Conservation (phyloP, 2,329 filamentous ascomycete species). For the Claviceps paspali region DNA sequence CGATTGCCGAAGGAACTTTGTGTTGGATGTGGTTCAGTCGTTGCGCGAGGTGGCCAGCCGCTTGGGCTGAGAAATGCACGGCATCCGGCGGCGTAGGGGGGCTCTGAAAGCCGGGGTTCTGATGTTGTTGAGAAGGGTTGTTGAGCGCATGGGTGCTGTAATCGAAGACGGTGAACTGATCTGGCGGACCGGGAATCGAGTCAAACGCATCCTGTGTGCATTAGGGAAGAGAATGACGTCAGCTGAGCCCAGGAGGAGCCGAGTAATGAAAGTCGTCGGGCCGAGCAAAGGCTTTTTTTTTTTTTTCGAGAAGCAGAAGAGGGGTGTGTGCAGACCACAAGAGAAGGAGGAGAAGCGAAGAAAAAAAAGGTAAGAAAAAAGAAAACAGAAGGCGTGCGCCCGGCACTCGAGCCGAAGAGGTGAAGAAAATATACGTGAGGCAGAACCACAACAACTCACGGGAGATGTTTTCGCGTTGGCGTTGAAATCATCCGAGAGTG, state of each 20-base stretch:
- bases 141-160: slow-evolving; percentile 13
- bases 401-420: too few relatives aligned
- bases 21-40: slow-evolving; percentile 13
- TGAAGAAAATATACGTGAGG: too few relatives aligned
- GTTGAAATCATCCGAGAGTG: slow-evolving; percentile 6
- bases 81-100: slow-evolving; percentile 38
- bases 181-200: slow-evolving; percentile 25
- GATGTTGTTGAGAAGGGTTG: slow-evolving; percentile 10
- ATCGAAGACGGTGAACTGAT: slow-evolving; percentile 34
- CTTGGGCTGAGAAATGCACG: slow-evolving; percentile 13
- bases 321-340: not conserved
- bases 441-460: too few relatives aligned
- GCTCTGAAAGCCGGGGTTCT: slow-evolving; percentile 20
- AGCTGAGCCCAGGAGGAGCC: too few relatives aligned
- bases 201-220: slow-evolving; percentile 34
- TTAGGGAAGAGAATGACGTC: not conserved
- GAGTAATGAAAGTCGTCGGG: too few relatives aligned
- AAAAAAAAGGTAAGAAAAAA: not conserved
- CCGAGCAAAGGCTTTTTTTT: too few relatives aligned
- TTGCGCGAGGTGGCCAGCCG: slow-evolving; percentile 10
- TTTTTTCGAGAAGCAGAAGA: too few relatives aligned
- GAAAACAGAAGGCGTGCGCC: not conserved
- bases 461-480: slow-evolving; percentile 1
- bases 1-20: slow-evolving; percentile 11
- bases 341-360: not conserved